Base-by-base conservation (phyloP, 1,284 basidiomycete species). In the Cutaneotrichosporon dermatis region DNA sequence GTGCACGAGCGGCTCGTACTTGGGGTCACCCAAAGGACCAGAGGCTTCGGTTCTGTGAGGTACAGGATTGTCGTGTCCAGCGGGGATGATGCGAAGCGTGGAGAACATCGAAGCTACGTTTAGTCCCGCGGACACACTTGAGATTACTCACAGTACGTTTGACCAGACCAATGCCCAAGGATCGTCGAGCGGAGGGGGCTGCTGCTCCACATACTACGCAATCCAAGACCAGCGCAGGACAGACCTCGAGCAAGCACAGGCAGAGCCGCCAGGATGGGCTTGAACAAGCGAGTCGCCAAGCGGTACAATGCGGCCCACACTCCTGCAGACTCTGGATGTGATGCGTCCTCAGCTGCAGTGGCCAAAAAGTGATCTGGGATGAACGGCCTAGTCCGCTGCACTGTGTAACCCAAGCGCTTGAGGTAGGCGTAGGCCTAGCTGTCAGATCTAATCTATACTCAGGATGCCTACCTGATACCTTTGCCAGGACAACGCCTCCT, bases 401-500 rank as follows among this genome's bases (percentile, higher is more conserved):
- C 86, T 3, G 87, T 84, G 76, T 96, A 99, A 9, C 95, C 95
- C 34, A 98, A 80, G 9, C 95, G 85, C 70, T 89, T 92, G 33
- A 98, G 82, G 73, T 95, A 94, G 0, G 94, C 85, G 71, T 90
- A 98, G 12, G 95, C 89, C 92, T 95, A 54, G 4, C 4, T 8
- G 39, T 56, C 12, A 52, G 39, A 12, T 16, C 44, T 3, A 7
- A 46, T 46, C 10, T 25, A 25, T 15, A 25, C 5, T 13, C 44
- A 15, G 25, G 9, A 46, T 82, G 45, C 25, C 25, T 54, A 90
- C 92, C 82, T 95, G 91, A 73, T 95, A 94, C 54, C 85, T 83
- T 70, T 96, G 92, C 64, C 91, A 78, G 0, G 88, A 89, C 39
- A 94, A 73, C 34, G 84, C 86, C 55, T 91, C 88, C 44, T 77